Percentiles rank a stretch among this genome's conserved stretches.
These are phyloP conservation scores for Cryomyces antarcticus DNA, from an alignment of 495 filamentous ascomycete species.

Conservation along the genomic window DNA sequence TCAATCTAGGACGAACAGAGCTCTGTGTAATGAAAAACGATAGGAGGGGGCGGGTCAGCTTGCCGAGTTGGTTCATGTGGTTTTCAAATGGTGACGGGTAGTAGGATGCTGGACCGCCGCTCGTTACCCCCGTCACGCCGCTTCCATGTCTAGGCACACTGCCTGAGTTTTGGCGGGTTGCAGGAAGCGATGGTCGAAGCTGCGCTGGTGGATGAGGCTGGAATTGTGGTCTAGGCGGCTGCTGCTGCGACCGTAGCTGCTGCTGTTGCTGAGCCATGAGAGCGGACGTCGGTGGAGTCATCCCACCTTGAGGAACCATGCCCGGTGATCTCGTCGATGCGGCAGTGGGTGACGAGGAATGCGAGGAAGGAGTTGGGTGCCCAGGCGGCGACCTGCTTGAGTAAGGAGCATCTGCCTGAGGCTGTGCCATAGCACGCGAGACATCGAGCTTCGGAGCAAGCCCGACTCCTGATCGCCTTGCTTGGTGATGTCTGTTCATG, in stretches of 20 bases:
- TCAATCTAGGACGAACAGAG: slow-evolving; percentile 68
- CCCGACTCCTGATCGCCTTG: slow-evolving; percentile 45
- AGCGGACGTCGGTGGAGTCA: slow-evolving; percentile 48
- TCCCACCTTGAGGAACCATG: slow-evolving; percentile 45
- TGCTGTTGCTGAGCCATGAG: slow-evolving; percentile 28
- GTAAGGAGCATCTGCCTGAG: slow-evolving; percentile 13
- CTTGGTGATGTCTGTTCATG: slow-evolving; percentile 42
- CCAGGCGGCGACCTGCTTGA: slow-evolving; percentile 31
- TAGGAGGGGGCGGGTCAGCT: slow-evolving; percentile 45
- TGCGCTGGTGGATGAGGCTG: slow-evolving; percentile 13
- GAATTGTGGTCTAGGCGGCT: slow-evolving; percentile 19
- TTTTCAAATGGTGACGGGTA: slow-evolving; percentile 78
- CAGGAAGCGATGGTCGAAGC: slow-evolving; percentile 13
- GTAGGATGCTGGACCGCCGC: slow-evolving; percentile 25
- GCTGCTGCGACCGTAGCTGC: slow-evolving; percentile 19
- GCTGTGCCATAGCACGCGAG: slow-evolving; percentile 10
- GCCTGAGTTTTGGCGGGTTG: slow-evolving; percentile 12
- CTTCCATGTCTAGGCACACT: slow-evolving; percentile 13
- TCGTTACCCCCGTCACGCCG: slow-evolving; percentile 15
- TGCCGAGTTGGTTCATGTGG: slow-evolving; percentile 95
- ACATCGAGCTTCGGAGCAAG: slow-evolving; percentile 32
- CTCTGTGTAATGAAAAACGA: slow-evolving; percentile 32
- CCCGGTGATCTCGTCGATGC: slow-evolving; percentile 41
- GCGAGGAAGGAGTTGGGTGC: slow-evolving; percentile 66
- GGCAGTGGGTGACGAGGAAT: slow-evolving; percentile 53